Evolutionary conservation across 345 rosid genomes (phyloP).

Genomic region (Geranium brycei): DNA sequence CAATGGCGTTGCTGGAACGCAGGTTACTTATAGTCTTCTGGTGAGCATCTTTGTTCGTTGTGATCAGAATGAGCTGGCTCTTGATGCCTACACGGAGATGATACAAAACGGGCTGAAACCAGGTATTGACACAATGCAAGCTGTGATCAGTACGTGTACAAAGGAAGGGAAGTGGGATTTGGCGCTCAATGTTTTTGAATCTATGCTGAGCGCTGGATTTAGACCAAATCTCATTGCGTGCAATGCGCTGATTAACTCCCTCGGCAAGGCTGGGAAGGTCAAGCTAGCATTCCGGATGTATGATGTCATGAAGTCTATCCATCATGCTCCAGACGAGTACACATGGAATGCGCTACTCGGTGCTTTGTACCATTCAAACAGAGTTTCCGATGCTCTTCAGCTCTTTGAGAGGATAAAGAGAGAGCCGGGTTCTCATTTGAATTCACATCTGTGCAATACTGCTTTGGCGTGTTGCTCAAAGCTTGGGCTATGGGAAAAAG

Average conservation of each 20-base stretch:
- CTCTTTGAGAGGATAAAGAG: conserved; percentile 46
- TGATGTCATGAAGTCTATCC: conserved; percentile 29
- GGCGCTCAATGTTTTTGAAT: conserved; percentile 38
- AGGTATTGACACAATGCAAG: conserved; percentile 42
- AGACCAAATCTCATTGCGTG: conserved; percentile 55
- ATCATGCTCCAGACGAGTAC: conserved; percentile 55
- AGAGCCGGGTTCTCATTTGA: conserved; percentile 22
- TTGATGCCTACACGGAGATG: conserved; percentile 69
- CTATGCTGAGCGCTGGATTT: conserved; percentile 34
- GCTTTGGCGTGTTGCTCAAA: conserved; percentile 66
- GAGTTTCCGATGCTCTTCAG: conserved; percentile 42
- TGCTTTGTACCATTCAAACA: conserved; percentile 47
- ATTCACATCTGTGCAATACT: conserved; percentile 42
- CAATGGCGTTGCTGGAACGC: conserved; percentile 45
- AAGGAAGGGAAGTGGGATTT: conserved; percentile 54
- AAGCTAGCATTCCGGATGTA: conserved; percentile 48
- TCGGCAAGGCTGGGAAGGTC: conserved; percentile 55
- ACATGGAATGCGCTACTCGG: conserved; percentile 66
- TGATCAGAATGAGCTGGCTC: conserved; percentile 44
- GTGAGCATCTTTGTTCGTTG: conserved; percentile 62
- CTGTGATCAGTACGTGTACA: conserved; percentile 40
- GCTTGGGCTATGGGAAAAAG: conserved; percentile 64
- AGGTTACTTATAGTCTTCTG: conserved; percentile 47
- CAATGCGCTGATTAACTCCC: conserved; percentile 54
- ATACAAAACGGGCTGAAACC: conserved; percentile 30